These are phyloP conservation scores for Quercus aquifolioides DNA, from an alignment of 306 rosid genomes.

Conservation along the genomic window DNA sequence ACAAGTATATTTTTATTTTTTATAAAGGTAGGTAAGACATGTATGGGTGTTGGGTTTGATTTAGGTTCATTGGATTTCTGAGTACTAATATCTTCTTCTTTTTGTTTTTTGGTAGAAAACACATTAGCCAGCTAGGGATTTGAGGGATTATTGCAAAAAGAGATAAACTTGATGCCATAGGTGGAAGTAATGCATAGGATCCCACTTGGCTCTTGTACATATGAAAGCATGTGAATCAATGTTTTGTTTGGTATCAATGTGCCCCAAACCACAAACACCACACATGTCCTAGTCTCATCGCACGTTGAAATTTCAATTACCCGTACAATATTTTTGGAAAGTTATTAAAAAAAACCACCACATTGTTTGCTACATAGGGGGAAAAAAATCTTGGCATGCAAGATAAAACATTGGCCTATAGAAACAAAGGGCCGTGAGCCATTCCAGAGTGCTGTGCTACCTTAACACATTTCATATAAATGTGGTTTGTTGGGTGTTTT, in stretches of 20 bases:
- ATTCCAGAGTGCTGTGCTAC: background rate
- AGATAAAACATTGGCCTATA: background rate
- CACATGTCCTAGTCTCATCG: background rate
- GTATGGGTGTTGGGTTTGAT: too few species aligned
- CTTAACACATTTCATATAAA: background rate
- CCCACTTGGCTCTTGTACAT: background rate
- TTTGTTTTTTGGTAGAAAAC: too few species aligned
- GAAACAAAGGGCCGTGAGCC: background rate
- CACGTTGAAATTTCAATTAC: background rate
- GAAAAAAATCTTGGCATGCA: background rate
- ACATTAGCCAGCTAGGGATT: background rate
- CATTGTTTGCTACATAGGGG: background rate
- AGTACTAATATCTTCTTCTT: too few species aligned
- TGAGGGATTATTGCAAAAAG: background rate
- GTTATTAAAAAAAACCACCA: background rate
- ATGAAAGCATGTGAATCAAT: conserved; percentile 1
- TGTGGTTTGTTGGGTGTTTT: background rate
- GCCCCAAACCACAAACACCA: conserved; percentile 8
- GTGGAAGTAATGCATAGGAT: background rate
- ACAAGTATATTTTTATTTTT: background rate
- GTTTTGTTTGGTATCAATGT: conserved; percentile 13
- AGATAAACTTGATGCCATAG: background rate
- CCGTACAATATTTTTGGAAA: background rate
- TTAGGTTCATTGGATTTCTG: too few species aligned
- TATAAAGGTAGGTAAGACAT: background rate